Percentiles rank a stretch among this genome's conserved stretches.
Conservation (phyloP, 176 grass and related monocot genomes). For the Canna indica region DNA sequence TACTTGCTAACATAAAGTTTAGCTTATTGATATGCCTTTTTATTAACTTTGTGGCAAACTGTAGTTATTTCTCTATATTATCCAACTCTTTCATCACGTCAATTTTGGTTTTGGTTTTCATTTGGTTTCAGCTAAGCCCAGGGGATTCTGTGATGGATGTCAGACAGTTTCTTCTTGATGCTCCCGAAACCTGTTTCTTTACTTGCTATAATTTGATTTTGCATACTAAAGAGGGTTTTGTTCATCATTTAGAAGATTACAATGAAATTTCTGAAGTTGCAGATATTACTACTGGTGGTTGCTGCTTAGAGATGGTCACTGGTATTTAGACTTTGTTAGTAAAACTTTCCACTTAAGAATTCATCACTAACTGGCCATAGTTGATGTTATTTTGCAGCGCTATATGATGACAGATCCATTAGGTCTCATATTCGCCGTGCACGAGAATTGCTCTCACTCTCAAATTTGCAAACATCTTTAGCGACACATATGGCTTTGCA, state of each 20-base stretch:
- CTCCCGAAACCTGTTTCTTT: slow-evolving; percentile 97
- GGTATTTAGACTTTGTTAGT: slow-evolving; percentile 30
- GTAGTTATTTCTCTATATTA: not conserved
- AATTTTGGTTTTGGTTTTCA: slow-evolving; percentile 34
- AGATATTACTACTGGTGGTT: slow-evolving; percentile 76
- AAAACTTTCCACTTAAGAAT: not conserved
- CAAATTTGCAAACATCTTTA: slow-evolving; percentile 70
- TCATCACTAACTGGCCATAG: slow-evolving; percentile 1
- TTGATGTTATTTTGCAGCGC: slow-evolving; percentile 40
- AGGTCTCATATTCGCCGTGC: slow-evolving; percentile 78
- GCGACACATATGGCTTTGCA: slow-evolving; percentile 77
- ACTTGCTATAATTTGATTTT: slow-evolving; percentile 88
- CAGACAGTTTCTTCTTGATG: slow-evolving; percentile 92
- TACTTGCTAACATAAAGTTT: not conserved
- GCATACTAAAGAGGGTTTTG: slow-evolving; percentile 67
- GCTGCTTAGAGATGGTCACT: slow-evolving; percentile 82
- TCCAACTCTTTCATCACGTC: not conserved
- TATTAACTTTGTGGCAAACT: not conserved
- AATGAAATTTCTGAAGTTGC: slow-evolving; percentile 95
- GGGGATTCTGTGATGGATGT: slow-evolving; percentile 92
- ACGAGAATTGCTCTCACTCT: slow-evolving; percentile 79
- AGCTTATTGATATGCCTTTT: not conserved
- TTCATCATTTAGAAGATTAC: slow-evolving; percentile 87
- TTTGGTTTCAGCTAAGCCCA: slow-evolving; percentile 66
- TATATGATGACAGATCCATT: slow-evolving; percentile 98